phyloP scores from a whole-genome alignment of 768 basidiomycete species.

The Kwoniella heveanensis region DNA sequence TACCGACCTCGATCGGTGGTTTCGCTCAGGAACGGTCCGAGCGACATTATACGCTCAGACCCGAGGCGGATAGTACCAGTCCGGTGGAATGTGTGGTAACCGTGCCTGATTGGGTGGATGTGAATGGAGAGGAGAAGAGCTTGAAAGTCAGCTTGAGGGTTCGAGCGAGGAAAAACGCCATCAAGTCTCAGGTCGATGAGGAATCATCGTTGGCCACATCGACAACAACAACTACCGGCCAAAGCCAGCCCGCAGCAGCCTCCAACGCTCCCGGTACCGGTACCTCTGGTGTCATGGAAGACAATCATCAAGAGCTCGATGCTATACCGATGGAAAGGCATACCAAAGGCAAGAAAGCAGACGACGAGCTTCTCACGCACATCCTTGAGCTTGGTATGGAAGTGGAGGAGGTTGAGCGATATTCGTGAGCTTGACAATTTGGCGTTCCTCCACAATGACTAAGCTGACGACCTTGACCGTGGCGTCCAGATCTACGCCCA shows the following conservation, averaged over 20 bases:
- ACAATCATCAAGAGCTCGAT: slow-evolving; percentile 6
- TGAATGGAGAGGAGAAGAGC: slow-evolving; percentile 37
- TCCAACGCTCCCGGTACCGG: neutral
- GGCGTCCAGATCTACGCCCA: slow-evolving; percentile 36
- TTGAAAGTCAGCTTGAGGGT: slow-evolving; percentile 44
- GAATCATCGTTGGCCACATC: too few relatives aligned
- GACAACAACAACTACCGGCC: neutral
- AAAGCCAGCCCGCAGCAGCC: neutral
- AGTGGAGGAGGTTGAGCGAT: slow-evolving; percentile 51
- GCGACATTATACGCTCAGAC: slow-evolving; percentile 36
- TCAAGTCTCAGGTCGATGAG: neutral
- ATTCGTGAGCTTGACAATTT: slow-evolving; percentile 34
- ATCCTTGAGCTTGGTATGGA: slow-evolving; percentile 54
- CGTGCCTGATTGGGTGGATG: slow-evolving; percentile 52
- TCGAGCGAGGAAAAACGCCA: slow-evolving; percentile 24
- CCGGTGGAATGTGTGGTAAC: slow-evolving; percentile 53
- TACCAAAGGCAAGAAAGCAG: neutral
- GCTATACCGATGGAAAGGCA: slow-evolving; percentile 21
- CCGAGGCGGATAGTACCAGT: slow-evolving; percentile 32
- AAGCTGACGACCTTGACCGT: slow-evolving; percentile 5
- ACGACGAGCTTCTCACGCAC: slow-evolving; percentile 25
- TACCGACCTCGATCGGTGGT: slow-evolving; percentile 15
- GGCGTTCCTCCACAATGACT: too few relatives aligned
- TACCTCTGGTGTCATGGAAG: neutral
- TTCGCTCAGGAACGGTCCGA: slow-evolving; percentile 9